Evolutionary conservation across 139 green algal species (phyloP).

Genomic region (Trebouxia sp.): DNA sequence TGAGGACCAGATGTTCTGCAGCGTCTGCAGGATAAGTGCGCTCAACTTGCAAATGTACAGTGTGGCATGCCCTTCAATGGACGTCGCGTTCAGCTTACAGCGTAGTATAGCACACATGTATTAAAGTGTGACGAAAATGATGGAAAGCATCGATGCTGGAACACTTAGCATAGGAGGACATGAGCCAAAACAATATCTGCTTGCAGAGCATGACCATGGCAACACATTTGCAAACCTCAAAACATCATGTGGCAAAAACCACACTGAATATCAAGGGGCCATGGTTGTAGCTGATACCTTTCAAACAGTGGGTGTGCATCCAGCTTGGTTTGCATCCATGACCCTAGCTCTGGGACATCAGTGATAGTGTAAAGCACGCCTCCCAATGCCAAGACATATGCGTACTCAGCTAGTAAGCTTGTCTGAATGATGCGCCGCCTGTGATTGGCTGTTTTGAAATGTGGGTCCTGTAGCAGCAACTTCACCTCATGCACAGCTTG

Average conservation of each 20-base stretch:
- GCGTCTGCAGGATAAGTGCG: too few species aligned
- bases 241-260: not conserved
- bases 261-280: too few species aligned
- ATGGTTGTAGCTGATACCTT: not conserved
- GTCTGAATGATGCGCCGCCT: slow-evolving; percentile 90
- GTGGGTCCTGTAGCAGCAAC: slow-evolving; percentile 49
- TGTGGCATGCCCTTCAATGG: too few species aligned
- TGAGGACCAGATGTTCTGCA: too few species aligned
- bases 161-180: too few species aligned
- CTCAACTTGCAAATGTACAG: too few species aligned
- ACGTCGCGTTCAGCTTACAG: too few species aligned
- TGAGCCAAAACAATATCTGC: too few species aligned
- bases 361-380: slow-evolving; percentile 92
- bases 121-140: too few species aligned
- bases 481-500: not conserved
- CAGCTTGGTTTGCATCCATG: slow-evolving; percentile 72
- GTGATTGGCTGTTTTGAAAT: slow-evolving; percentile 75
- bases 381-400: slow-evolving; percentile 82
- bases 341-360: slow-evolving; percentile 83
- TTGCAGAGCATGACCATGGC: too few species aligned
- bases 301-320: slow-evolving; percentile 91
- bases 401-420: slow-evolving; percentile 92
- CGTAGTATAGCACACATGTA: too few species aligned
- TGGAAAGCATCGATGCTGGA: too few species aligned
- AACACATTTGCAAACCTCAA: slow-evolving; percentile 42